Evolutionary conservation across 2,329 filamentous ascomycete genomes (phyloP), one percentile per base, ranked within the genome.

Genomic region (Boeremia exigua): DNA sequence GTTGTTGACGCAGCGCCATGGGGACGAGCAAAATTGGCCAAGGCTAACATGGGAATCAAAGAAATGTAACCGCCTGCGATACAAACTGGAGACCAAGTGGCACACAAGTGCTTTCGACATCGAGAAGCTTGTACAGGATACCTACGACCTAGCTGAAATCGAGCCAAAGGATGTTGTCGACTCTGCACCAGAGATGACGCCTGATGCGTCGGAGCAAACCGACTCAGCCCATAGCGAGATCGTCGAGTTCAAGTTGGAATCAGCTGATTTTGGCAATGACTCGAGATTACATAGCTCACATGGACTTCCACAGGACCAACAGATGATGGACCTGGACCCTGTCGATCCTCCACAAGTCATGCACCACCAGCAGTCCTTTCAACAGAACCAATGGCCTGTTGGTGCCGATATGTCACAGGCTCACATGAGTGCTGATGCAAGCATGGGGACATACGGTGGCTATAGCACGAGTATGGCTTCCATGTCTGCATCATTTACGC

Each of bases 81-180:
- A 88, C 64, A 80, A 86, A 7, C 79, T 89, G 25, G 86, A 89
- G 66, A 86, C 86, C 65, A 88, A 87, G 66, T 85, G 84, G 33
- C 79, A 82, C 30, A 82, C 80, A 44, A 79, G 83, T 45, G 66
- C 67, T 6, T 75, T 75, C 48, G 83, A 86, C 59, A 83, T 85
- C 0, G 79, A 83, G 57, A 81, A 79, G 61, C 80, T 88, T 39
- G 84, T 86, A 11, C 78, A 80, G 48, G 77, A 85, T 48, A 86
- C 86, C 4, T 87, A 86, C 65, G 82, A 85, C 28, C 74, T 84
- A 52, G 84, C 72, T 10, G 71, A 73, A 38, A 70, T 72, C 29
- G 72, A 73, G 34, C 62, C 66, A 2, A 66, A 66, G 33, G 70
- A 72, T 14, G 50, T 58, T n/a, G 34, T 65, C 33, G 69, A 72